Base-by-base conservation (phyloP, 2,329 filamentous ascomycete genomes). In the Cadophora sp. region DNA sequence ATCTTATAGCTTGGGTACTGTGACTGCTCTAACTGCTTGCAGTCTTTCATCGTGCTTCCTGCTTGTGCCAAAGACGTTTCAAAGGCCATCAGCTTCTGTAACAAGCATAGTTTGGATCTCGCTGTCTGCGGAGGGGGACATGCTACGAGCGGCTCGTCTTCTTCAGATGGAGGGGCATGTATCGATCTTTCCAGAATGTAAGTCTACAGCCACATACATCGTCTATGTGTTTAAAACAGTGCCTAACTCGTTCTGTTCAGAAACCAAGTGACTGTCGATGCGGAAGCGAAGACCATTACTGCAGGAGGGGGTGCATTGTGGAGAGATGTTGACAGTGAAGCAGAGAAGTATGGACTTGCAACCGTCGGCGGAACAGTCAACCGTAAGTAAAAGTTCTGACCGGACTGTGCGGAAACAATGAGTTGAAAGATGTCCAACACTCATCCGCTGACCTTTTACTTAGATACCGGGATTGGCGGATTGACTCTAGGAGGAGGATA, bases 401-500 rank as follows among this genome's bases (percentile, higher is more conserved):
- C 16, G 9, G 20, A 8, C 4, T 13, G 6, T 13, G 11, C 36
- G 7, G 36, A 13, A 39, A 16, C 6, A n/a, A 13, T 45, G 8
- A 8, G 16, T 45, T 13, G 43, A 13, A 20, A 20, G 14, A 6
- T 45, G 16, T 45, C n/a, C 16, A 18, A 8, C 14, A 6, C 43
- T 20, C 5, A 22, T 6, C 36, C 36, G 24, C 58, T 47, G 24
- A 64, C 3, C 8, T 24, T 58, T 16, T 20, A 6, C 18, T 18
- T 36, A 58, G 55, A 58, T 27, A 58, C 59, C 18, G 64, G 64
- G 18, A 41, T 75, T 14, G 68, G 70, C 1, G 74, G 72, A 0
- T 55, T 73, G 14, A 70, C 68, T 4, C 64, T 74, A 14, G 71
- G 72, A 16, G 71, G 72, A 1, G 71, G 72, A 5, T 87, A 86